Conservation (phyloP, 768 basidiomycete species). For the Russula compacta region DNA sequence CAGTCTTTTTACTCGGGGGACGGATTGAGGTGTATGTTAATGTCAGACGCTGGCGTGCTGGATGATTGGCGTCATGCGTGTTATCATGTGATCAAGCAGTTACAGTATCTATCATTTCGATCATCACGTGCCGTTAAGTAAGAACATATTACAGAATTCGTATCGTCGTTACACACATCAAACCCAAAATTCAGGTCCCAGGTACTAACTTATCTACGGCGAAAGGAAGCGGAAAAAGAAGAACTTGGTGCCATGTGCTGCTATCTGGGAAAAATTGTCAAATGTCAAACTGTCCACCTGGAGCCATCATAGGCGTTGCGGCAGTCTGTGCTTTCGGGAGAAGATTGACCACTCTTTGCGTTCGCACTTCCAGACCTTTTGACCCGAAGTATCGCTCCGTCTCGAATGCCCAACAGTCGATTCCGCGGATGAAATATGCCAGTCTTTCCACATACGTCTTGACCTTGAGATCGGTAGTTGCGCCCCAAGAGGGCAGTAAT, state of each 20-base stretch:
- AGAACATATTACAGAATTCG: too few relatives aligned
- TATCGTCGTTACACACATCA: neutral
- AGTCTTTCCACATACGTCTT: slow-evolving; percentile 31
- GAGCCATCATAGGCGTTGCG: slow-evolving; percentile 6
- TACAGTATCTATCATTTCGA: too few relatives aligned
- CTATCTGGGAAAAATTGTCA: neutral
- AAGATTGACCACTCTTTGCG: neutral
- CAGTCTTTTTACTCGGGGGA: too few relatives aligned
- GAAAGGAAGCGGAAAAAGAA: neutral
- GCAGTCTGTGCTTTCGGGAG: neutral
- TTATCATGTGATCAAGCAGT: too few relatives aligned
- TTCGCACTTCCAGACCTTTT: slow-evolving; percentile 24
- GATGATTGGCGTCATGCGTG: too few relatives aligned
- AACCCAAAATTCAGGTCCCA: neutral
- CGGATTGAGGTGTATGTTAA: too few relatives aligned
- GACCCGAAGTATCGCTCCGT: slow-evolving; percentile 29
- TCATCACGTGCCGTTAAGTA: too few relatives aligned
- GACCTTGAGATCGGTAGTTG: slow-evolving; percentile 28
- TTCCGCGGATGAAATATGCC: slow-evolving; percentile 31
- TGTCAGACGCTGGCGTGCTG: too few relatives aligned
- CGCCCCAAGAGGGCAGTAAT: slow-evolving; percentile 27
- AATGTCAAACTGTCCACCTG: neutral
- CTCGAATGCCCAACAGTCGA: slow-evolving; percentile 30
- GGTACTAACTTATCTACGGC: neutral
- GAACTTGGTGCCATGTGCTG: too few relatives aligned